These are phyloP conservation scores for Neoscytalidium dimidiatum DNA, from an alignment of 2,329 filamentous ascomycete species.

Conservation along the genomic window DNA sequence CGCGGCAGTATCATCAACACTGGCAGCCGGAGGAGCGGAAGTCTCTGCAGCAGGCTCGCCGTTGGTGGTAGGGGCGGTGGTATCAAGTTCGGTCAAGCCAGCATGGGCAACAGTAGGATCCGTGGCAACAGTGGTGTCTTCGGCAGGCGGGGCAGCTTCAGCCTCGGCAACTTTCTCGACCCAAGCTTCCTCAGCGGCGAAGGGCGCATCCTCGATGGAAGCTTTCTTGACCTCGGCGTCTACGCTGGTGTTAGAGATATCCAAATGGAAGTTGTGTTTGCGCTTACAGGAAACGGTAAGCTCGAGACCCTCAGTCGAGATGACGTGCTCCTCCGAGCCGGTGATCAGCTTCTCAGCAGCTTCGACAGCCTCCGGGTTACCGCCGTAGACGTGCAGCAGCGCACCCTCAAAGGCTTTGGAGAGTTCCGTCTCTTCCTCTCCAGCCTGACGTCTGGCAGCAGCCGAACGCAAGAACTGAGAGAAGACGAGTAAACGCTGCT, in stretches of 20 bases:
- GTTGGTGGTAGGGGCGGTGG: constrained; percentile 32
- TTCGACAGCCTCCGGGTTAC: constrained; percentile 71
- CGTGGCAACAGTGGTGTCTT: constrained; percentile 46
- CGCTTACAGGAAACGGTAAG: constrained; percentile 72
- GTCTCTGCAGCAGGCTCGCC: constrained; percentile 30
- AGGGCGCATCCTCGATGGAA: constrained; percentile 50
- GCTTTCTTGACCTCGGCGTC: constrained; percentile 62
- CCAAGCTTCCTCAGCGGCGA: constrained; percentile 55
- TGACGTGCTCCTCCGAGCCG: constrained; percentile 67
- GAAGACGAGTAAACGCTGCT: constrained; percentile 67
- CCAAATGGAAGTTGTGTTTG: neutral
- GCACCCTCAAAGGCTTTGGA: constrained; percentile 81
- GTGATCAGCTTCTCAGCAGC: constrained; percentile 78
- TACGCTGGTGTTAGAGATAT: constrained; percentile 32
- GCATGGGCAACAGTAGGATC: constrained; percentile 71
- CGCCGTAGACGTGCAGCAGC: constrained; percentile 75
- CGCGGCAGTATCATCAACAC: constrained; percentile 43
- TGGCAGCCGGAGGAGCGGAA: constrained; percentile 37
- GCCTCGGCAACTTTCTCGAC: constrained; percentile 51
- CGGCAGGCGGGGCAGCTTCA: constrained; percentile 39
- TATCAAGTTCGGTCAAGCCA: constrained; percentile 66
- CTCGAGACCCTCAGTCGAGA: constrained; percentile 64
- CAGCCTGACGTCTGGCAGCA: constrained; percentile 70
- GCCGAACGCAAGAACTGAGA: constrained; percentile 81
- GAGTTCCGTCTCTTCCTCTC: constrained; percentile 72